phyloP scores from a whole-genome alignment of 2,329 filamentous ascomycete genomes.

The Sporothrix humicola region DNA sequence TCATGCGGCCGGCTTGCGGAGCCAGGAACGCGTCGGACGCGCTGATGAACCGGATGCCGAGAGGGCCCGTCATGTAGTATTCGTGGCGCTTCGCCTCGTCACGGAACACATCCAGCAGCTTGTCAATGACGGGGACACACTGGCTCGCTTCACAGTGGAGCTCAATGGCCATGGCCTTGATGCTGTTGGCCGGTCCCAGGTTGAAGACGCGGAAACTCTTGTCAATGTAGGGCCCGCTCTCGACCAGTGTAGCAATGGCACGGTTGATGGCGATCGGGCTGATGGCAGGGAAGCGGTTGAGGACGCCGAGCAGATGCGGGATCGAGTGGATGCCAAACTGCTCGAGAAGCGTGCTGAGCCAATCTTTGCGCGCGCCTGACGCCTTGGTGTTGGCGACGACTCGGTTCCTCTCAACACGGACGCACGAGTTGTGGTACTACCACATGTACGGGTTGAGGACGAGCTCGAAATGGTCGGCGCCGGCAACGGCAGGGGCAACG shows the following conservation, averaged over 20 bases:
- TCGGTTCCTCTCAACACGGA: constrained; percentile 39
- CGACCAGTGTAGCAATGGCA: constrained; percentile 38
- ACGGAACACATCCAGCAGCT: constrained; percentile 38
- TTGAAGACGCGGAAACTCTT: constrained; percentile 41
- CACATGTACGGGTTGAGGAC: constrained; percentile 41
- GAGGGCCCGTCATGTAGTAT: constrained; percentile 41
- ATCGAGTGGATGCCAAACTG: constrained; percentile 38
- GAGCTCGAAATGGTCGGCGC: constrained; percentile 41
- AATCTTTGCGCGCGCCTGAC: constrained; percentile 39
- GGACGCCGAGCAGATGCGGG: constrained; percentile 34
- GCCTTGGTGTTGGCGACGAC: constrained; percentile 26
- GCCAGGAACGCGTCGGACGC: constrained; percentile 40
- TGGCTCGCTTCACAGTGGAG: constrained; percentile 39
- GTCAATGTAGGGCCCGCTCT: constrained; percentile 40
- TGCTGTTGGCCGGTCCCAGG: constrained; percentile 40
- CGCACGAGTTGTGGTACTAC: constrained; percentile 36
- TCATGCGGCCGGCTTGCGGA: constrained; percentile 39
- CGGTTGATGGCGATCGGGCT: constrained; percentile 39
- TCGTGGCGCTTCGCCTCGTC: constrained; percentile 36
- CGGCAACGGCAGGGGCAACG: constrained; percentile 35
- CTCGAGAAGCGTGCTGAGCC: constrained; percentile 38
- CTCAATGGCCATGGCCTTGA: constrained; percentile 40
- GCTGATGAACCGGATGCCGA: constrained; percentile 40
- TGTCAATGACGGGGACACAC: constrained; percentile 39
- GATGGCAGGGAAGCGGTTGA: constrained; percentile 38